Evolutionary conservation across 768 basidiomycete genomes (phyloP), one percentile per base, ranked within the genome.

Genomic region (Mycena haematopus): DNA sequence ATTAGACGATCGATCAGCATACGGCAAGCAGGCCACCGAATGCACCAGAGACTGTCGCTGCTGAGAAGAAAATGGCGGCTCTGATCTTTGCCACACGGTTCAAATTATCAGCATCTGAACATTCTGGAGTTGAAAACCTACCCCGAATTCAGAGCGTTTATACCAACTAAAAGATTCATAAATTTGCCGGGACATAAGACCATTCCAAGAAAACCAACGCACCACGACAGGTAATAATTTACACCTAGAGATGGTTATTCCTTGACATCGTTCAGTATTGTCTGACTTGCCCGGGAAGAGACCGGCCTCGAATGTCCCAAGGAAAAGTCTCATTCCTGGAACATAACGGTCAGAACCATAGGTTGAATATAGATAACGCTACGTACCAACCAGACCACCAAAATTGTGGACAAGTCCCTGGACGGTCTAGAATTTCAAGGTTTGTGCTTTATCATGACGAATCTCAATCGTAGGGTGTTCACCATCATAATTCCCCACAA

Each of bases 21-120:
- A 89, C 89, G 36, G 89, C 89, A 51, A 92, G 84, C 21, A 91
- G 76, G 52, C 90, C 90, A 56, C 89, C 89, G 65, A 93, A 93
- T 22, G 91, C 91, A n/a, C 92, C 93, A 2, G 90, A 87, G 0
- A 91, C 84, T 2, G 90, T 92, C 0, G 92, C 91, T 3, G 92
- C 89, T 0, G 86, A 85, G 76, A 91, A 92, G 76, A 91, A 92
- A 29, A 91, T 69, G 0, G 89, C 86, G 25, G 86, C 82, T 9
- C 84, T 73, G 60, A 62, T 65, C 62, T 65, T 8, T 8, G 25
- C 14, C 17, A 79, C 78, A 56, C 15, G 1, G 36, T 44, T n/a
- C 17, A 79, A 78, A 56, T n/a, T 1, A 35, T 49, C 24, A 45
- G 40, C 25, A 10, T 25, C 10, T 10, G 51, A 31, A 15, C 82